Percentiles rank a stretch among this genome's conserved stretches.
These are phyloP conservation scores for Claviceps digitariae DNA, from an alignment of 2,329 filamentous ascomycete genomes.

Conservation along the genomic window DNA sequence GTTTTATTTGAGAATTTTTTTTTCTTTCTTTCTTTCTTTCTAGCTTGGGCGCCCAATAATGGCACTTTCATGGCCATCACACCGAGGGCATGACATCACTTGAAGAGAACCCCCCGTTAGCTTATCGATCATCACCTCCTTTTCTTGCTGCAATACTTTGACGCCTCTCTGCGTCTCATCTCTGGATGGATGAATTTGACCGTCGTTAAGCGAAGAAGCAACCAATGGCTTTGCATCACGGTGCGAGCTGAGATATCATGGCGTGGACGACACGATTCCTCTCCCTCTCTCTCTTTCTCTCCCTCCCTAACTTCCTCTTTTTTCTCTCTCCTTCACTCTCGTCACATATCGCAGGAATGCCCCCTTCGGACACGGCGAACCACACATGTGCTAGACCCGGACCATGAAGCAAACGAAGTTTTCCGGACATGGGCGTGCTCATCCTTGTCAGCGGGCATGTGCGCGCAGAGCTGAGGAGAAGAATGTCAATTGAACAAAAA, in stretches of 20 bases:
- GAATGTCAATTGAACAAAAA: neutral
- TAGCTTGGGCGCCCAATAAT: too few relatives aligned
- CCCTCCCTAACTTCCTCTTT: too few relatives aligned
- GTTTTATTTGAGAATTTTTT: neutral
- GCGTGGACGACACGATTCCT: too few relatives aligned
- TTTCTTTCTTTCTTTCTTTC: neutral
- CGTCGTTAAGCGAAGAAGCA: too few relatives aligned
- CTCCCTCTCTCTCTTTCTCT: too few relatives aligned
- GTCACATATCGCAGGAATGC: neutral
- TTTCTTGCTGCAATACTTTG: neutral
- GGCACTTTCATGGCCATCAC: neutral
- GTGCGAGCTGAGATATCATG: too few relatives aligned
- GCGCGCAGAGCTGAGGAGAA: neutral
- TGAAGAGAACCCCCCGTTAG: neutral
- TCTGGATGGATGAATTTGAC: too few relatives aligned
- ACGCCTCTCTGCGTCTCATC: neutral
- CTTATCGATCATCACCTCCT: neutral
- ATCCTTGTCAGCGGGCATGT: neutral
- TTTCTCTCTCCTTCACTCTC: too few relatives aligned
- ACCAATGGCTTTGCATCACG: neutral
- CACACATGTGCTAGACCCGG: neutral
- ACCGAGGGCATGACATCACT: neutral
- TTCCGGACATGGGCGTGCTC: neutral
- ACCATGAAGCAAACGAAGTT: neutral
- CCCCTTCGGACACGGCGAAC: neutral